These are phyloP conservation scores for Agaricus subrufescens DNA, from an alignment of 768 basidiomycete genomes.

Conservation along the genomic window DNA sequence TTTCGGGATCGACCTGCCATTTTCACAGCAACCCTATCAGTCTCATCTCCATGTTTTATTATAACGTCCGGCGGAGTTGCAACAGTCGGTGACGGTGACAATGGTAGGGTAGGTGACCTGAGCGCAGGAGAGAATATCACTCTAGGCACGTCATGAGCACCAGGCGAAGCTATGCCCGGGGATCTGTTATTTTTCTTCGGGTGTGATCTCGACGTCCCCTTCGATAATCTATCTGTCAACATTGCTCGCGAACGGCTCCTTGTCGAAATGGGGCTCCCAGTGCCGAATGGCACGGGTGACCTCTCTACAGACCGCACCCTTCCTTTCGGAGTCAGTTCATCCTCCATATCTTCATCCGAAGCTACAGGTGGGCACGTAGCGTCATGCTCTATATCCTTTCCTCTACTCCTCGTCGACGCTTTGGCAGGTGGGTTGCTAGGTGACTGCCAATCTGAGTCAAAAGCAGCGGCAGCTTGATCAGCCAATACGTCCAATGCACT, in stretches of 20 bases:
- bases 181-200: conserved; percentile 1
- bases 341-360: background rate
- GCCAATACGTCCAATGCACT: conserved; percentile 71
- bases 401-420: conserved; percentile 4
- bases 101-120: background rate
- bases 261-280: conserved; percentile 5
- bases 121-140: conserved; percentile 22
- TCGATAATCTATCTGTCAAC: conserved; percentile 1
- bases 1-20: background rate
- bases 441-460: conserved; percentile 28
- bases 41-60: background rate
- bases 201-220: conserved; percentile 6
- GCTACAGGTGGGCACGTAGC: background rate
- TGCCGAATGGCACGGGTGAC: background rate
- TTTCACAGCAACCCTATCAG: background rate
- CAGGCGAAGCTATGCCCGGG: background rate
- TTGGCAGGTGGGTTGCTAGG: background rate
- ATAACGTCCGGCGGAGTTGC: background rate
- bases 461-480: conserved; percentile 61
- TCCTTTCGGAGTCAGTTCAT: conserved; percentile 1
- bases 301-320: background rate
- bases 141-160: conserved; percentile 9
- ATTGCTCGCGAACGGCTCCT: conserved; percentile 5
- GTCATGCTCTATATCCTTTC: conserved; percentile 1
- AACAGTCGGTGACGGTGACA: background rate